Evolutionary conservation across 1,284 basidiomycete genomes (phyloP).

Genomic region (Malassezia vespertilionis): DNA sequence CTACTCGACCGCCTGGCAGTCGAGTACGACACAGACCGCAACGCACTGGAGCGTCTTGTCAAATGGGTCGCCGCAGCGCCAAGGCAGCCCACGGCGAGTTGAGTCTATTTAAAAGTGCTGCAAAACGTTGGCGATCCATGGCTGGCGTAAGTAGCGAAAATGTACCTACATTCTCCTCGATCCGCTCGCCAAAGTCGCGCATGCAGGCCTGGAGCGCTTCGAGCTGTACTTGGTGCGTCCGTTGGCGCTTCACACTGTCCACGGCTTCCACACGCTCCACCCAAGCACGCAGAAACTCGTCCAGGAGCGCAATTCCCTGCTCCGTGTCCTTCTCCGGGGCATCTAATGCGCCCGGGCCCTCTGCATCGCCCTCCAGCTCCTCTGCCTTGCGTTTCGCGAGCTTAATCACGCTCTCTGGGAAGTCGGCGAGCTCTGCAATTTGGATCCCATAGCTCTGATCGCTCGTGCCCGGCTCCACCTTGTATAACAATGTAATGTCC

Average conservation of each 20-base stretch:
- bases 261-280: conserved; percentile 1
- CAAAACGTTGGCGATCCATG: conserved; percentile 13
- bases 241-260: not conserved
- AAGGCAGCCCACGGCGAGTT: conserved; percentile 2
- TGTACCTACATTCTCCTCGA: conserved; percentile 10
- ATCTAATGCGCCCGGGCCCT: conserved; percentile 9
- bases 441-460: conserved; percentile 99
- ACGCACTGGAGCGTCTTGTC: conserved; percentile 1
- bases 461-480: conserved; percentile 60
- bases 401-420: conserved; percentile 84
- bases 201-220: conserved; percentile 10
- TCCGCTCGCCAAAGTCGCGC: conserved; percentile 9
- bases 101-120: conserved; percentile 2
- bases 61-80: conserved; percentile 1
- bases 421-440: conserved; percentile 89
- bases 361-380: conserved; percentile 83
- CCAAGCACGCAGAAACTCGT: conserved; percentile 12
- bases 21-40: conserved; percentile 11
- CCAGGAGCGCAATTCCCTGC: conserved; percentile 9
- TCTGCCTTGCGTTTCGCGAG: conserved; percentile 90
- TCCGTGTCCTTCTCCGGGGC: not conserved
- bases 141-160: not conserved
- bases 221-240: conserved; percentile 1
- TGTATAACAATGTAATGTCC: conserved; percentile 69
- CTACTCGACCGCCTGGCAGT: conserved; percentile 10